Base-by-base conservation (phyloP, 176 grass and related monocot species). In the Oryza australiensis region DNA sequence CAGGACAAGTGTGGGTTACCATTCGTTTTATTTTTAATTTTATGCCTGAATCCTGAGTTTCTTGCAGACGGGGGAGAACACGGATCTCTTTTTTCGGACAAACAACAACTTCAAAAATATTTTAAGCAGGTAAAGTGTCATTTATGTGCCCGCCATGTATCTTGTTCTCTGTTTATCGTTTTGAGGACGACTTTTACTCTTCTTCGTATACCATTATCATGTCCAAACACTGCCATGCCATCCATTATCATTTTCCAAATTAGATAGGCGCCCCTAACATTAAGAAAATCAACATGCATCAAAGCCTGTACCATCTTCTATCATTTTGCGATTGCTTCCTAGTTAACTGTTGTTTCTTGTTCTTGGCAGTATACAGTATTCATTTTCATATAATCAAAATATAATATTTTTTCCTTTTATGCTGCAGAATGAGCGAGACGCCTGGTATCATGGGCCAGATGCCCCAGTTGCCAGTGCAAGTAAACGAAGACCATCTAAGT, bases 391-490 rank as follows among this genome's bases (percentile, higher is more conserved):
- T 13, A 16, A 16, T 10, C 9, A 40, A 49, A 49, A 16, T 18
- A 14, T 18, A 16, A 49, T 18, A 18, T 49, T 49, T 15, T 11
- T 8, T 55, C 30, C 43, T 29, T 64, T 34, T 55, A 20, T 55
- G 24, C 8, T 79, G 57, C 72, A 98, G 95, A 84, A 93, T 95
- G 90, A 93, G 68, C 12, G 41, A 88, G 71, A 91, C 74, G 0
- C 84, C 87, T 66, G 95, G 95, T 51, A 86, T 95, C 75, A 93
- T 98, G 86, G 72, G 90, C 77, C 90, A 75, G 35, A 95, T 98
- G 95, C 75, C 90, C 76, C 73, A 89, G 14, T 76, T 95, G 62
- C 82, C 69, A 24, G 72, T 82, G 37, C 55, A 70, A 46, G 46
- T 95, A 41, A 86, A 98, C 24, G 92, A 98, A 33, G 87, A 93